A percentile compares a stretch with the other conserved stretches of the same genome.
Evolutionary conservation across 2,329 filamentous ascomycete species (phyloP).

Genomic region (Colletotrichum paranaense): DNA sequence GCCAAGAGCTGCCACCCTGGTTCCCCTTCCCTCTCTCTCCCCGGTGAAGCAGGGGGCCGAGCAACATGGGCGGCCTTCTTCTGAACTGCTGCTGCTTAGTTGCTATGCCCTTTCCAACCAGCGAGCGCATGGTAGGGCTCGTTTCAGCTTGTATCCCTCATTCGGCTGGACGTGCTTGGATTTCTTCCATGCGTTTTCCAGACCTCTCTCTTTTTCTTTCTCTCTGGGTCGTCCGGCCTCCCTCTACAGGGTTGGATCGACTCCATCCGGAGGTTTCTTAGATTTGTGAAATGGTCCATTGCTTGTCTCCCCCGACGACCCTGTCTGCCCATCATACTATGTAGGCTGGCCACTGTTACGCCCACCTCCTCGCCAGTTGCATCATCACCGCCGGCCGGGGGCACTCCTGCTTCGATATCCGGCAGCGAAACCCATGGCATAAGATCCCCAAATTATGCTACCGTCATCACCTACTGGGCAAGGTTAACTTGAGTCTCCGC

Average conservation of each 20-base stretch:
- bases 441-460: conserved; percentile 71
- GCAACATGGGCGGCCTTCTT: conserved; percentile 30
- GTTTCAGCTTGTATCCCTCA: conserved; percentile 56
- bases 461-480: conserved; percentile 57
- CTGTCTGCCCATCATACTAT: conserved; percentile 47
- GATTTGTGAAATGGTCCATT: conserved; percentile 47
- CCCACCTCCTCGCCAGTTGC: conserved; percentile 49
- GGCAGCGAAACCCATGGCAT: conserved; percentile 63
- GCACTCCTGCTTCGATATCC: conserved; percentile 63
- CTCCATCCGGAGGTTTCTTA: conserved; percentile 40
- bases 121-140: conserved; percentile 52
- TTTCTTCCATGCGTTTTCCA: conserved; percentile 54
- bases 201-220: conserved; percentile 42
- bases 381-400: conserved; percentile 53
- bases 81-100: conserved; percentile 47
- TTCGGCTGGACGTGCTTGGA: conserved; percentile 50
- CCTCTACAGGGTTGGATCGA: conserved; percentile 44
- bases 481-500: conserved; percentile 55
- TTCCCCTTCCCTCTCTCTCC: conserved; percentile 9
- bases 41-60: conserved; percentile 34
- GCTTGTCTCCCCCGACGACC: conserved; percentile 40
- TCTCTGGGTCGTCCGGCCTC: conserved; percentile 37
- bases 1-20: conserved; percentile 36
- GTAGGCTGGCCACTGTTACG: conserved; percentile 42
- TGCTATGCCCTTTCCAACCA: conserved; percentile 52